phyloP scores from a whole-genome alignment of 75 land plant species.

The Ceratopteris richardii region DNA sequence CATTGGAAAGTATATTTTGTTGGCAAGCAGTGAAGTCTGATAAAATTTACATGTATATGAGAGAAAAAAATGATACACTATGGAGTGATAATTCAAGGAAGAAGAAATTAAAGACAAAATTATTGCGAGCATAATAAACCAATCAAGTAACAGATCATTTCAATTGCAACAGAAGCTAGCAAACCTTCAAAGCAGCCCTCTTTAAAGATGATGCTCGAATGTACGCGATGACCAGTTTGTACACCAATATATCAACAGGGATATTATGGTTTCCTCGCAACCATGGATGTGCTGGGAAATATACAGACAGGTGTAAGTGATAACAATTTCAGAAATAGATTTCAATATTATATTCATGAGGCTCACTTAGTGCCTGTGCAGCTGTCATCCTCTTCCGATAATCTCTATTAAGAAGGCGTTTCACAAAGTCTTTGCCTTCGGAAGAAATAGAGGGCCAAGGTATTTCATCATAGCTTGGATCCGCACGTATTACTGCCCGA shows the following conservation, averaged over 20 bases:
- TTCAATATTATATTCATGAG: too few species aligned
- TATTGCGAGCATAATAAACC: neutral
- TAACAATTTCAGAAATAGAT: neutral
- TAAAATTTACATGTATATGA: too few species aligned
- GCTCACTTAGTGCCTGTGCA: slow-evolving; percentile 46
- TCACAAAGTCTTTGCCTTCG: slow-evolving; percentile 61
- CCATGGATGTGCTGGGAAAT: slow-evolving; percentile 86
- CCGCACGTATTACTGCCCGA: slow-evolving; percentile 48
- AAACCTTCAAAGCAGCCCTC: slow-evolving; percentile 85
- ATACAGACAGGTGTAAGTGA: neutral
- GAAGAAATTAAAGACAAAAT: too few species aligned
- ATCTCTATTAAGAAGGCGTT: slow-evolving; percentile 45
- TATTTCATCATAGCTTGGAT: slow-evolving; percentile 54
- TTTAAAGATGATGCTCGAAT: slow-evolving; percentile 74
- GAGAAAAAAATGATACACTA: too few species aligned
- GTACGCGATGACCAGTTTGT: slow-evolving; percentile 65
- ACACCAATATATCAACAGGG: slow-evolving; percentile 81
- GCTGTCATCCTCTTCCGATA: slow-evolving; percentile 52
- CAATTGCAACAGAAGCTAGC: too few species aligned
- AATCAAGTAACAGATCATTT: neutral
- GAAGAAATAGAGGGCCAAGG: slow-evolving; percentile 62
- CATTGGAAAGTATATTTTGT: too few species aligned
- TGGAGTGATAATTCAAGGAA: too few species aligned
- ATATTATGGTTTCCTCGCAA: slow-evolving; percentile 45
- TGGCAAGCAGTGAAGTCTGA: too few species aligned